Conservation (phyloP, 345 rosid species). For the Zanthoxylum bungeanum region DNA sequence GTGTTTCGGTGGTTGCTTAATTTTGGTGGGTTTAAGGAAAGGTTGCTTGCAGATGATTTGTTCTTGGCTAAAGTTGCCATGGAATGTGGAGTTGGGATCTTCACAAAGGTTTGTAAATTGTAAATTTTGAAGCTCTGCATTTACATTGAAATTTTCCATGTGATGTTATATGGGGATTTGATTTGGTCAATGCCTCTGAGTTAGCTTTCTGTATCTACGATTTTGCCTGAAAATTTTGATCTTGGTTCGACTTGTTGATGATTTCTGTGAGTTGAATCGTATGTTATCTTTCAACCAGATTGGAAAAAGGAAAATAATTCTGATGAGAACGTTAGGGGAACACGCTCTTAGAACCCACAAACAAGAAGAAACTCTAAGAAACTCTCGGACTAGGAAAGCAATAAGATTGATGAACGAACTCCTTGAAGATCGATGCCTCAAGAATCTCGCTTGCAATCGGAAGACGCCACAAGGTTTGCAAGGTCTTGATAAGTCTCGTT, state of each 20-base stretch:
- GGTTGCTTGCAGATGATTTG: constrained; percentile 68
- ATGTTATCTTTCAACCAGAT: not conserved
- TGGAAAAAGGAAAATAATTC: not conserved
- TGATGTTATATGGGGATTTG: not conserved
- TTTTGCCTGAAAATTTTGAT: not conserved
- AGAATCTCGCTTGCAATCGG: too few relatives aligned
- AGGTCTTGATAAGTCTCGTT: too few relatives aligned
- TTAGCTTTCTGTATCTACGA: not conserved
- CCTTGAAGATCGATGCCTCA: too few relatives aligned
- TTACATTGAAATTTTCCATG: not conserved
- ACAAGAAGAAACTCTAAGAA: too few relatives aligned
- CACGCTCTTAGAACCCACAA: too few relatives aligned
- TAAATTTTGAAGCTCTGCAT: not conserved
- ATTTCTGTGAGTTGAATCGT: not conserved
- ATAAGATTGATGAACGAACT: too few relatives aligned
- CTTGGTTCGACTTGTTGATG: not conserved
- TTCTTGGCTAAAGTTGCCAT: constrained; percentile 67
- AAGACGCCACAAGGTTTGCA: too few relatives aligned
- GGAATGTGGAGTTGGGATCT: constrained; percentile 75
- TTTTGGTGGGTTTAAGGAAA: constrained; percentile 64
- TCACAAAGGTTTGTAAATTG: constrained; percentile 53
- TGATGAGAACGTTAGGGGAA: too few relatives aligned
- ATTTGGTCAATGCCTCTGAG: not conserved
- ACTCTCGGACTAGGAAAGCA: too few relatives aligned
- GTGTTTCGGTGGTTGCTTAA: constrained; percentile 55